Base-by-base conservation (phyloP, 2,329 filamentous ascomycete species). In the Rhynchosporium graminicola region DNA sequence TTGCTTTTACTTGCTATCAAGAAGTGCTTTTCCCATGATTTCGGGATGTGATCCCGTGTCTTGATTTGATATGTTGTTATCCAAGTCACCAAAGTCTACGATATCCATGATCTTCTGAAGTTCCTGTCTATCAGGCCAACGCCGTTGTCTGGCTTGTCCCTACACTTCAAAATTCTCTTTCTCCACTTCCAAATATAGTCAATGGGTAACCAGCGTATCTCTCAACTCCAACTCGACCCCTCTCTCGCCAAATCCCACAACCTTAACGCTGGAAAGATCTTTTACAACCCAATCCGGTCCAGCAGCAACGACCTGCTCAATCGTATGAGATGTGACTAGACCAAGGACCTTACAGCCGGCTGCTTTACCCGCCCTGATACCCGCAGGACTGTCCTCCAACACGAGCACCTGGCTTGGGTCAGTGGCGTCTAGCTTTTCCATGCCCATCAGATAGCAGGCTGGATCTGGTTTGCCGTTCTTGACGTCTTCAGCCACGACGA, bases 401-500 rank as follows among this genome's bases (percentile, higher is more conserved):
- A 91, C 88, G 58, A 90, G 74, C 52, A 89, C 68, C 6, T 72
- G 76, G 28, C 54, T 65, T 1, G 57, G 64, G 10, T 57, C 54
- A 26, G 60, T 62, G 26, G 87, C 75, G 0, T 80, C 81, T 15
- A 93, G 80, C 65, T 82, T 82, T 68, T 83, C 79, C 52, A 85
- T 83, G 15, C 89, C 90, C 57, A 92, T 80, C 57, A 80, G 75
- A 75, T 93, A 94, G 78, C 90, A 91, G 13, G 82, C 77, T 31
- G 90, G 90, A 75, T 93, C 87, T 0, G 90, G 90, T 79, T 94
- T 94, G 64, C 90, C 90, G 68, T 86, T 80, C 67, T 81, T 77
- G 36, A 94, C 90, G 43, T 89, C 89, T 78, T 93, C 90, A 57
- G 90, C 90, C 6, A 88, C 87, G 65, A 94, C 83, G 57, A 93